Conservation (phyloP, 371 early-diverging fungal genomes). For the Capillidium heterosporum region DNA sequence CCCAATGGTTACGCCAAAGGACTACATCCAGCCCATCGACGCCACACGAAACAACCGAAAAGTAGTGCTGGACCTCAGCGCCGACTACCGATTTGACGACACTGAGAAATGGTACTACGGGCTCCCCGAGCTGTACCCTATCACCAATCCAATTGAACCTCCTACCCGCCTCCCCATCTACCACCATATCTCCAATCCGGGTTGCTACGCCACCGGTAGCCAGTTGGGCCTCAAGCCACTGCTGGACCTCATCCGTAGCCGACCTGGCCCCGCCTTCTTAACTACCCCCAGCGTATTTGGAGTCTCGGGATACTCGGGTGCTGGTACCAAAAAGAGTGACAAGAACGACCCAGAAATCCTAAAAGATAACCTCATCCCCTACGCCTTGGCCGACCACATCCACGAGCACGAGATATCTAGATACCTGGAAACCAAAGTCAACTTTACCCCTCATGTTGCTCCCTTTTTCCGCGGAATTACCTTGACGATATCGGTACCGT, state of each 20-base stretch:
- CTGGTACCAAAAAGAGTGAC: slow-evolving; percentile 85
- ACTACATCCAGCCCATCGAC: slow-evolving; percentile 74
- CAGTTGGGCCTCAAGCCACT: slow-evolving; percentile 78
- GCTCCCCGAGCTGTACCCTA: slow-evolving; percentile 34
- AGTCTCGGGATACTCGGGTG: slow-evolving; percentile 92
- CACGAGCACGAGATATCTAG: slow-evolving; percentile 84
- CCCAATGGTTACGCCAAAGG: slow-evolving; percentile 83
- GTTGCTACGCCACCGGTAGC: slow-evolving; percentile 93
- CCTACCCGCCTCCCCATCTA: slow-evolving; percentile 39
- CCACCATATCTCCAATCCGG: slow-evolving; percentile 78
- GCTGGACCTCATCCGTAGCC: slow-evolving; percentile 34
- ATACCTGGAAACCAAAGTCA: slow-evolving; percentile 40
- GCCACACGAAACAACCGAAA: slow-evolving; percentile 37
- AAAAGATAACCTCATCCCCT: slow-evolving; percentile 75
- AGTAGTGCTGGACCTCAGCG: slow-evolving; percentile 70
- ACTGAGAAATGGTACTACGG: slow-evolving; percentile 67
- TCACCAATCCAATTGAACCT: slow-evolving; percentile 18
- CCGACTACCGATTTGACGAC: slow-evolving; percentile 78
- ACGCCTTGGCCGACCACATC: slow-evolving; percentile 82
- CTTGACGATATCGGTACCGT: slow-evolving; percentile 70
- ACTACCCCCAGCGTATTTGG: slow-evolving; percentile 84
- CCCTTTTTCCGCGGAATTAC: slow-evolving; percentile 86
- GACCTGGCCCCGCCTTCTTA: slow-evolving; percentile 37
- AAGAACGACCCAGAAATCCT: slow-evolving; percentile 79
- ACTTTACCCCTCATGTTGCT: slow-evolving; percentile 85